Base-by-base conservation (phyloP, 108 stramenopile species). In the Conticribra guillardii region DNA sequence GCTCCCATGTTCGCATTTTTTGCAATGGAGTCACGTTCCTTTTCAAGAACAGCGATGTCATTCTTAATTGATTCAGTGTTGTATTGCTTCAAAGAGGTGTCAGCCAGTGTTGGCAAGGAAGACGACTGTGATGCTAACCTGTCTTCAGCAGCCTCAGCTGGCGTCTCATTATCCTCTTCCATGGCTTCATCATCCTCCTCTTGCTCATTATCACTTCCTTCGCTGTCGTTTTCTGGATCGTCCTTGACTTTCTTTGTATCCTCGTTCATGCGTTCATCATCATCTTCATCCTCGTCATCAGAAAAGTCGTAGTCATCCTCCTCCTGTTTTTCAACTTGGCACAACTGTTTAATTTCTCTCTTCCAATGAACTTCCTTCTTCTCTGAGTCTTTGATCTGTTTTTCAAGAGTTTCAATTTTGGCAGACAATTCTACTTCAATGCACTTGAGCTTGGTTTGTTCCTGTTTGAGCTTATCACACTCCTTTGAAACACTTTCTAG, bases 1-100 rank as follows among this genome's bases (percentile, higher is more conserved):
- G 96, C 96, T 44, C 85, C 84, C 93, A 98, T 89, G 62, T 98
- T 96, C 24, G 95, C 95, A 67, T 88, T 92, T 81, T 90, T 90
- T 52, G 94, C 93, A 49, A 97, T 74, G 8, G 68, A 48, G 50
- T 90, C 86, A 44, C 89, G 56, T 64, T 97, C 96, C 33, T 79
- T 68, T 71, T 96, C 91, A 21, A 97, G 82, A 27, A 72, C 63
- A 16, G 51, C 68, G 56, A 98, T 96, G 9, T 89, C 83, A 54
- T 76, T 67, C 64, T 87, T 85, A 26, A 98, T 52, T 4, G 87
- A 78, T 41, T 91, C 88, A 30, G 54, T 54, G 44, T 69, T 72
- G 80, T 85, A 86, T 56, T 83, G 75, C 57, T 86, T 87, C 55
- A 91, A 73, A 2, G 87, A 86, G 17, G 69, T 54, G 53, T 84